Base-by-base conservation (phyloP, 163 green algal species). In the Coccomyxa subellipsoidea region DNA sequence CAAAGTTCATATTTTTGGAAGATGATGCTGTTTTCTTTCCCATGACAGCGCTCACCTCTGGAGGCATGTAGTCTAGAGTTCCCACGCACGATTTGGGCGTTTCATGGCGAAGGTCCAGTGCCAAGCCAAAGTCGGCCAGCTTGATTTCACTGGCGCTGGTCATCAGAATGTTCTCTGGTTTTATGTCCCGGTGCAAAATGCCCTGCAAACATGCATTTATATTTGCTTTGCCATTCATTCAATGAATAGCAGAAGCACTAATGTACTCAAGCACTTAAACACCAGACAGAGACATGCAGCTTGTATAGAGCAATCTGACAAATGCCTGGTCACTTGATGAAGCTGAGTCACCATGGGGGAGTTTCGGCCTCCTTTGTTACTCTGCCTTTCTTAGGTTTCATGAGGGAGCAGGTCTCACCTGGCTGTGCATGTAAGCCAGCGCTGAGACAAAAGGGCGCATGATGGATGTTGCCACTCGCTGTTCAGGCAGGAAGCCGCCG, bases 11-110 rank as follows among this genome's bases (percentile, higher is more conserved):
- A n/a, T n/a, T n/a, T n/a, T n/a, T n/a, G n/a, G n/a, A n/a, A n/a
- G n/a, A n/a, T n/a, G n/a, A n/a, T n/a, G n/a, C n/a, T 66, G 12
- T 66, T 18, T 66, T 29, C 47, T 66, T 29, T 66, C 12, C 12
- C 47, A 66, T 66, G 12, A 18, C 47, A 66, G 18, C 18, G 66
- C 66, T 32, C 32, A 91, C 86, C 89, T 94, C 90, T 73, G 90
- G 90, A 12, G 90, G 66, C 82, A 93, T 89, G 83, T 94, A 94
- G 86, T 94, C 90, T 71, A 94, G 85, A 3, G 90, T 94, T 31
- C 90, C 90, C 12, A 91, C 87, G 21, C 38, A 53, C 8, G 36
- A 40, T 6, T 32, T 7, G 8, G 77, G 35, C 32, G 31, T 34
- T n/a, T 78, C 79, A 38, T 37, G 29, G 25, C 8, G 12, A 37